A percentile compares a stretch with the other conserved stretches of the same genome.
phyloP scores from a whole-genome alignment of 306 rosid species.

The Glycine latifolia region DNA sequence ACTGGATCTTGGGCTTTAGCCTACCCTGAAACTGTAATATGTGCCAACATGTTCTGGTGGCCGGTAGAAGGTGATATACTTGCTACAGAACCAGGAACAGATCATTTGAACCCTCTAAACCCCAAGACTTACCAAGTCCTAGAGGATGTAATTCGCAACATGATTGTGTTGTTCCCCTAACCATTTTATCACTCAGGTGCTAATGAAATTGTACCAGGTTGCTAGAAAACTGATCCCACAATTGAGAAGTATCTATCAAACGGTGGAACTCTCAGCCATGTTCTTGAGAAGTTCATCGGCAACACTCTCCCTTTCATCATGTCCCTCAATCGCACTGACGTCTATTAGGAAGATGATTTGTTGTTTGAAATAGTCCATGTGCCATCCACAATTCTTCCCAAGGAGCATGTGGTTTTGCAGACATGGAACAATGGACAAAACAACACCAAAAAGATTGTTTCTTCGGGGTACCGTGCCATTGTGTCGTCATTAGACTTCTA shows the following conservation, averaged over 20 bases:
- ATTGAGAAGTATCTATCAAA: slow-evolving; percentile 61
- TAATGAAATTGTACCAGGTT: slow-evolving; percentile 77
- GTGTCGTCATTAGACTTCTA: slow-evolving; percentile 80
- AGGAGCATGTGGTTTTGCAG: slow-evolving; percentile 73
- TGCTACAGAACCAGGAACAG: slow-evolving; percentile 89
- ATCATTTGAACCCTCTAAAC: slow-evolving; percentile 87
- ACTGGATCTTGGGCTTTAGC: slow-evolving; percentile 94
- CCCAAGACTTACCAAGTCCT: slow-evolving; percentile 82
- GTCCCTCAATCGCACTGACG: slow-evolving; percentile 74
- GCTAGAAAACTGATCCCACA: slow-evolving; percentile 82
- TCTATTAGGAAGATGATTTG: slow-evolving; percentile 88
- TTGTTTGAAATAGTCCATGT: slow-evolving; percentile 55
- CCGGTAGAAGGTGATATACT: slow-evolving; percentile 62
- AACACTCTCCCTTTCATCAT: slow-evolving; percentile 73
- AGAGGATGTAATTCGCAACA: slow-evolving; percentile 67
- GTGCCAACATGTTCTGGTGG: slow-evolving; percentile 93
- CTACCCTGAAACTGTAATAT: slow-evolving; percentile 85
- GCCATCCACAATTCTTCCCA: slow-evolving; percentile 60
- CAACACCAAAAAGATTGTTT: slow-evolving; percentile 77
- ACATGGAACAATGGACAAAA: slow-evolving; percentile 86
- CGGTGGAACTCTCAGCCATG: slow-evolving; percentile 73
- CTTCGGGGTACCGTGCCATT: slow-evolving; percentile 70
- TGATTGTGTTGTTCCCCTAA: slow-evolving; percentile 68
- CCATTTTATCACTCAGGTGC: slow-evolving; percentile 76
- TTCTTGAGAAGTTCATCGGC: slow-evolving; percentile 78